These are phyloP conservation scores for Rhizopogon sp. DNA, from an alignment of 768 basidiomycete genomes.

Conservation along the genomic window DNA sequence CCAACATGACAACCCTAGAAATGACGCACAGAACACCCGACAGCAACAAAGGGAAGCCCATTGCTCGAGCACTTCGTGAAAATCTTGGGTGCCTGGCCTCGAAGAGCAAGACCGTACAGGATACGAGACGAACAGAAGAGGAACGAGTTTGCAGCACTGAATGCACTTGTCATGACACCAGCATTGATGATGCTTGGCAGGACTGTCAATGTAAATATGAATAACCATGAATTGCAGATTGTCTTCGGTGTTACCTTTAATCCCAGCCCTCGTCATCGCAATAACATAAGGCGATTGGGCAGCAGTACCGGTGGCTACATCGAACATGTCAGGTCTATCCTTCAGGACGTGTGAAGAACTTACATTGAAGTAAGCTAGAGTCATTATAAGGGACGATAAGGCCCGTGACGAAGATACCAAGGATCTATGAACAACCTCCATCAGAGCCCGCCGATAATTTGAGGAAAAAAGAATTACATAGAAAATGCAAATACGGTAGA, in stretches of 20 bases:
- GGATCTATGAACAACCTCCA: constrained; percentile 37
- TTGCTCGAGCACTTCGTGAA: constrained; percentile 42
- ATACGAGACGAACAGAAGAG: constrained; percentile 47
- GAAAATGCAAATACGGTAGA: constrained; percentile 77
- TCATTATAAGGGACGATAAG: constrained; percentile 74
- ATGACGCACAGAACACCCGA: constrained; percentile 23
- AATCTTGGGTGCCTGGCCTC: constrained; percentile 46
- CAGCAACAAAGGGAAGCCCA: constrained; percentile 45
- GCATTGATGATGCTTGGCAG: constrained; percentile 70
- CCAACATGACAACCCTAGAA: not conserved
- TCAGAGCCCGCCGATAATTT: not conserved
- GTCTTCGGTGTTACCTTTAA: constrained; percentile 39
- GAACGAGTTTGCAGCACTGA: constrained; percentile 66
- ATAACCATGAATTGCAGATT: not conserved
- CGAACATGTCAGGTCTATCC: constrained; percentile 32
- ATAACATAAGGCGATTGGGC: constrained; percentile 80
- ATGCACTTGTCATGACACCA: constrained; percentile 64
- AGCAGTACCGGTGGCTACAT: constrained; percentile 44
- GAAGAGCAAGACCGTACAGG: constrained; percentile 38
- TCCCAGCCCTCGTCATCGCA: constrained; percentile 64
- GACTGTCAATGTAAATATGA: constrained; percentile 23
- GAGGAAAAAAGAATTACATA: constrained; percentile 41
- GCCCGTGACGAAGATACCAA: constrained; percentile 65
- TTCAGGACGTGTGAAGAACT: constrained; percentile 6
- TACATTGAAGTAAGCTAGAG: constrained; percentile 37